Percentiles rank a stretch among this genome's conserved stretches.
These are phyloP conservation scores for Psilocybe subaeruginosa DNA, from an alignment of 768 basidiomycete species.

Conservation along the genomic window DNA sequence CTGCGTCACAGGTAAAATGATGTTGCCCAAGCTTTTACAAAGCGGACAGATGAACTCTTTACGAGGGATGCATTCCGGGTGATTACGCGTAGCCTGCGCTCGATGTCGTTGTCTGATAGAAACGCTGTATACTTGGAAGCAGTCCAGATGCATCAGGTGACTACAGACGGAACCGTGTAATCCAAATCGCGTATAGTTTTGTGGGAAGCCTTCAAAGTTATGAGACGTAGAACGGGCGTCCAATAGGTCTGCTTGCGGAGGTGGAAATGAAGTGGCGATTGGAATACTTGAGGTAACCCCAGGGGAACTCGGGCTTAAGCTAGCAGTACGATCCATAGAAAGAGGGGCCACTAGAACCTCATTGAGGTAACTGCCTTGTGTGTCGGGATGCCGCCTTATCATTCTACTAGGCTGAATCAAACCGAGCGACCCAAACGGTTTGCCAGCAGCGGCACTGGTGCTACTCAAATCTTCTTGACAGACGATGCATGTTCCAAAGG, in stretches of 20 bases:
- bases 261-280: constrained; percentile 44
- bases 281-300: constrained; percentile 21
- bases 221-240: constrained; percentile 47
- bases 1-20: constrained; percentile 81
- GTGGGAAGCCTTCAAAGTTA: constrained; percentile 76
- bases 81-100: constrained; percentile 87
- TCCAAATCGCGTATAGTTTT: constrained; percentile 79
- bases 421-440: constrained; percentile 84
- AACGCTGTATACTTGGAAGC: constrained; percentile 87
- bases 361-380: constrained; percentile 64
- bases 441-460: constrained; percentile 38
- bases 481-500: constrained; percentile 94
- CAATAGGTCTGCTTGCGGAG: constrained; percentile 48
- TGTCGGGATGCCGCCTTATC: constrained; percentile 77
- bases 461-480: constrained; percentile 91
- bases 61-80: constrained; percentile 92
- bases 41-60: constrained; percentile 96
- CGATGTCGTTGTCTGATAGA: constrained; percentile 89
- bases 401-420: constrained; percentile 87
- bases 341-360: constrained; percentile 67
- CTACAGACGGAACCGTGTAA: constrained; percentile 88
- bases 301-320: constrained; percentile 8
- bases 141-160: constrained; percentile 96
- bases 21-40: constrained; percentile 95
- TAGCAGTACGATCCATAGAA: constrained; percentile 61